Conservation (phyloP, 345 rosid species). For the Hibiscus tridactylites region DNA sequence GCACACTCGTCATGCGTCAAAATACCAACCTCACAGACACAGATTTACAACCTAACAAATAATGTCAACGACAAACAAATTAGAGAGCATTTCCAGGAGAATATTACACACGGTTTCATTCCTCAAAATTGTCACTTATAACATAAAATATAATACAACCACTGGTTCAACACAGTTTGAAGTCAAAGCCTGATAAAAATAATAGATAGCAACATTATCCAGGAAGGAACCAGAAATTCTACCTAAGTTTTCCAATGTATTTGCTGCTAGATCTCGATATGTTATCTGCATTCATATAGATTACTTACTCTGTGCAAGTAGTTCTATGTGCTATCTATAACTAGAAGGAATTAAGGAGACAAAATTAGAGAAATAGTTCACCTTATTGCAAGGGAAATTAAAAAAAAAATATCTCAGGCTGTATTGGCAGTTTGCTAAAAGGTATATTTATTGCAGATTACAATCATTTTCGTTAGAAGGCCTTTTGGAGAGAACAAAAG, state of each 20-base stretch:
- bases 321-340: slow-evolving; percentile 31
- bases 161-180: not conserved
- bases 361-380: not conserved
- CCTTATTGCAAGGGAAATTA: not conserved
- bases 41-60: not conserved
- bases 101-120: not conserved
- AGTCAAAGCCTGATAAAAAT: not conserved
- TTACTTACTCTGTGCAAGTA: slow-evolving; percentile 82
- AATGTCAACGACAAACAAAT: not conserved
- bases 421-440: not conserved
- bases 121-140: not conserved
- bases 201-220: not conserved
- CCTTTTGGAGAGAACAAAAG: not conserved
- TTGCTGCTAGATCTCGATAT: slow-evolving; percentile 83
- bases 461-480: not conserved
- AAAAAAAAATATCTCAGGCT: not conserved
- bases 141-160: not conserved
- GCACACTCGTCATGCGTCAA: not conserved
- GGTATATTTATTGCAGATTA: not conserved
- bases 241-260: slow-evolving; percentile 89
- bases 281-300: slow-evolving; percentile 82
- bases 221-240: not conserved
- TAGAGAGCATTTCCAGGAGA: not conserved
- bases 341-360: not conserved
- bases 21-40: not conserved